Evolutionary conservation across 352 stramenopile species (phyloP).

Genomic region (Globisporangium cylindrosporum): DNA sequence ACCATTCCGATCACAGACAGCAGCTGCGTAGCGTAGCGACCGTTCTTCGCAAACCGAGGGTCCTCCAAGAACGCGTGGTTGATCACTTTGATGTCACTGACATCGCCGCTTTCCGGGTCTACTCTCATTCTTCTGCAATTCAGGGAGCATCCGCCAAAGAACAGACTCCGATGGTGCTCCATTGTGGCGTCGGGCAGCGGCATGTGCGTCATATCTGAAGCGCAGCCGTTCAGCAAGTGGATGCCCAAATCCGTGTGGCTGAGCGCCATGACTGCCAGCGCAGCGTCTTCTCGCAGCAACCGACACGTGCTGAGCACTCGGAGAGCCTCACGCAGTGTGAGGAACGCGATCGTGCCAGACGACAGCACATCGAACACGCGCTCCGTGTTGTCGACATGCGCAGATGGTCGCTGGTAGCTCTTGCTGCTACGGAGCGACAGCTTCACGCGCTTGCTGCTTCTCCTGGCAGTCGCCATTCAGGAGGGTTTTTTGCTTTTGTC

Average conservation of each 20-base stretch:
- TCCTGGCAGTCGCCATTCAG: background rate
- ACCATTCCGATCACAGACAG: constrained; percentile 29
- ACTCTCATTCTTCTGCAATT: constrained; percentile 14
- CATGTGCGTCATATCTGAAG: constrained; percentile 31
- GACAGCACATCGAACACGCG: constrained; percentile 23
- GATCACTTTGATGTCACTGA: constrained; percentile 15
- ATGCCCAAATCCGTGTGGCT: constrained; percentile 25
- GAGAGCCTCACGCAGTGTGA: constrained; percentile 25
- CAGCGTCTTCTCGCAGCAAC: constrained; percentile 26
- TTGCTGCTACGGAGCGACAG: background rate
- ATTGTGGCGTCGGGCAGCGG: constrained; percentile 14
- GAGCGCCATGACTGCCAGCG: constrained; percentile 23
- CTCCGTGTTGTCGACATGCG: background rate
- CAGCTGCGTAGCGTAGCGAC: constrained; percentile 27
- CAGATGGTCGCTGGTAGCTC: background rate
- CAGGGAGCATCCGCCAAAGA: constrained; percentile 5
- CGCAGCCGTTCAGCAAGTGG: constrained; percentile 32
- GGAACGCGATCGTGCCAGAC: constrained; percentile 25
- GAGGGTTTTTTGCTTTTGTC: background rate
- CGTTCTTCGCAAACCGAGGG: constrained; percentile 14
- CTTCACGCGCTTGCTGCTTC: constrained; percentile 12
- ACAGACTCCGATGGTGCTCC: constrained; percentile 9
- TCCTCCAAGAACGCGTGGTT: constrained; percentile 29
- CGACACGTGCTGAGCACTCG: constrained; percentile 27
- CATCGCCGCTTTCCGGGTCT: constrained; percentile 20